A percentile compares a stretch with the other conserved stretches of the same genome.
Conservation (phyloP, 2,329 filamentous ascomycete genomes). For the Colletotrichum viniferum region DNA sequence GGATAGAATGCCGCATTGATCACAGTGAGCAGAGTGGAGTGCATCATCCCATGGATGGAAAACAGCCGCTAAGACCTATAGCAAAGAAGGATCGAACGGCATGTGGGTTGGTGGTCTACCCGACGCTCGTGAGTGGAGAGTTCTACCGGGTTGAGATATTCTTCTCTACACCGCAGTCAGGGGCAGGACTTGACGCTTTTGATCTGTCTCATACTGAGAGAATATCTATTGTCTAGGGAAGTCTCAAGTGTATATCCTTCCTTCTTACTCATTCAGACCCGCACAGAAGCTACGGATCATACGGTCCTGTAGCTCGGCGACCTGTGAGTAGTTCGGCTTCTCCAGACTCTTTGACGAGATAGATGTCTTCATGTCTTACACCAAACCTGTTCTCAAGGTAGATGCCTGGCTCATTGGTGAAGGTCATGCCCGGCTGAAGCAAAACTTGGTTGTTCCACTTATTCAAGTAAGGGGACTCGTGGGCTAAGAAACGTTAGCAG, state of each 20-base stretch:
- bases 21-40: background rate
- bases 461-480: slow-evolving; percentile 68
- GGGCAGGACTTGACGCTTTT: background rate
- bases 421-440: slow-evolving; percentile 63
- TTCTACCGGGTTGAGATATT: background rate
- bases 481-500: slow-evolving; percentile 38
- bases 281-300: slow-evolving; percentile 45
- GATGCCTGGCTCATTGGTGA: slow-evolving; percentile 68
- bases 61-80: background rate
- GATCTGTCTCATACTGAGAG: background rate
- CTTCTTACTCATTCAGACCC: background rate
- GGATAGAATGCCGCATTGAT: background rate
- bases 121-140: background rate
- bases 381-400: slow-evolving; percentile 66
- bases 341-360: slow-evolving; percentile 58
- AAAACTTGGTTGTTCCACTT: slow-evolving; percentile 57
- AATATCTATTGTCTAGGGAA: background rate
- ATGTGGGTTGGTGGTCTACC: background rate
- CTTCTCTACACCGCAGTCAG: background rate
- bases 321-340: slow-evolving; percentile 62
- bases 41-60: background rate
- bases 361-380: slow-evolving; percentile 66
- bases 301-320: slow-evolving; percentile 53
- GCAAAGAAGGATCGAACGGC: background rate
- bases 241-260: background rate